phyloP scores from a whole-genome alignment of 1,284 basidiomycete species.

The Phlebopus sp. region DNA sequence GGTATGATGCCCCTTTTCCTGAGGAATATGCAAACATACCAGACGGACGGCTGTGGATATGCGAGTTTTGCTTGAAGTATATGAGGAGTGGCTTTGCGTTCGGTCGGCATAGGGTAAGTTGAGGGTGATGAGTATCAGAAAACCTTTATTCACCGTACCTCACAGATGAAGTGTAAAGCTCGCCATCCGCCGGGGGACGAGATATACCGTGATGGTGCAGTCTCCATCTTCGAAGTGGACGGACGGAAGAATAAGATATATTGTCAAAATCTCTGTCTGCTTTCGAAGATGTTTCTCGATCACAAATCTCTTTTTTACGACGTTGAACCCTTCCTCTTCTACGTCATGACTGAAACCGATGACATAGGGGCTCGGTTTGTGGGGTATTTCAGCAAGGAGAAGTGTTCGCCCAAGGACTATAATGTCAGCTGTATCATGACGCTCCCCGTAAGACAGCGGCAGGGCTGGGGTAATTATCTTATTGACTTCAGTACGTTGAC shows the following conservation, averaged over 20 bases:
- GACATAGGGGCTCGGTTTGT: constrained; percentile 91
- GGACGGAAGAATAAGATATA: constrained; percentile 99
- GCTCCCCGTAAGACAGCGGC: constrained; percentile 89
- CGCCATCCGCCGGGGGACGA: constrained; percentile 97
- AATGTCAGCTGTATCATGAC: constrained; percentile 99
- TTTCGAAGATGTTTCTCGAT: constrained; percentile 99
- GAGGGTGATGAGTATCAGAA: constrained; percentile 1
- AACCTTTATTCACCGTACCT: constrained; percentile 20
- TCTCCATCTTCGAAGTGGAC: constrained; percentile 98
- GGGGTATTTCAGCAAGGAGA: constrained; percentile 99
- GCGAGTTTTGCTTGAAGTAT: constrained; percentile 98
- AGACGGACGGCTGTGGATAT: constrained; percentile 93
- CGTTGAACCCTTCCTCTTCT: constrained; percentile 98
- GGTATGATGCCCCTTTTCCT: constrained; percentile 99
- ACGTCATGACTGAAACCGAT: constrained; percentile 93
- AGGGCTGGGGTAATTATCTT: constrained; percentile 92
- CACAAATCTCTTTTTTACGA: constrained; percentile 99
- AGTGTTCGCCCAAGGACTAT: constrained; percentile 91
- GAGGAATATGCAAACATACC: constrained; percentile 96
- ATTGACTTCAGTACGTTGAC: constrained; percentile 89
- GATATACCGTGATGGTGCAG: constrained; percentile 87
- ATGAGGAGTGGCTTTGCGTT: constrained; percentile 95
- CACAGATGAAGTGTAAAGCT: constrained; percentile 89
- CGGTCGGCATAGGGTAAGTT: constrained; percentile 77
- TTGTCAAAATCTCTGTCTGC: constrained; percentile 97